Evolutionary conservation across 495 filamentous ascomycete genomes (phyloP), one percentile per base, ranked within the genome.

Genomic region (Hyaloscypha hepaticicola): DNA sequence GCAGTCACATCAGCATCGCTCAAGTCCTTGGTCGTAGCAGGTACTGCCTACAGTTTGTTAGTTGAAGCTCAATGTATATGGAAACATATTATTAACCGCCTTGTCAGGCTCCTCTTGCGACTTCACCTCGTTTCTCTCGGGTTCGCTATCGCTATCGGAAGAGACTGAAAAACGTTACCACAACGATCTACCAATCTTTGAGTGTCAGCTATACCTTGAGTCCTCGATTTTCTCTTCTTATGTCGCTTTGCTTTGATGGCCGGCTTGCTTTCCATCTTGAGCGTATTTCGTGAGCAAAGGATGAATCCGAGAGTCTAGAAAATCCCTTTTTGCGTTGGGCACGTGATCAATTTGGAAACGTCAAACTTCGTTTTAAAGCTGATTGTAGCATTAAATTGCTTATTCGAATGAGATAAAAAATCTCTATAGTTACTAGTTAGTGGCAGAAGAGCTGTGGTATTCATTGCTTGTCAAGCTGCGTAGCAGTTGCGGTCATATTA

Each of bases 1-100:
- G 72, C 51, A 5, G 72, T 65, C 56, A 80, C 66, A 31, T 78
- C 70, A 50, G 77, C 64, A 28, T 82, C 77, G 27, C 67, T 63
- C 38, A 55, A 69, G 65, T 59, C 59, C 63, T 66, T 73, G 65
- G 38, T 22, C 19, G 27, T 8, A 7, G 53, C 25, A 61, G 49
- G 21, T 29, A n/a, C 12, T 14, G 3, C 6, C n/a, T 41, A 7
- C 19, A 34, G 8, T 14, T 62, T 8, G 9, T 59, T 19, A 45
- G 19, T 45, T 19, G 16, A 45, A 16, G 38, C 38, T 45, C 12
- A n/a, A 45, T 45, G 4, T 45, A 16, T 9, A 9, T 45, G 38
- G 38, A 19, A 45, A 45, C 16, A 19, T 4, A 45, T 19, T 28
- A 7, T 12, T 48, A 25, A 61, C 22, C 45, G 19, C 1, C 19